Conservation (phyloP, 2,329 filamentous ascomycete genomes). For the Tolypocladium guangdongense region DNA sequence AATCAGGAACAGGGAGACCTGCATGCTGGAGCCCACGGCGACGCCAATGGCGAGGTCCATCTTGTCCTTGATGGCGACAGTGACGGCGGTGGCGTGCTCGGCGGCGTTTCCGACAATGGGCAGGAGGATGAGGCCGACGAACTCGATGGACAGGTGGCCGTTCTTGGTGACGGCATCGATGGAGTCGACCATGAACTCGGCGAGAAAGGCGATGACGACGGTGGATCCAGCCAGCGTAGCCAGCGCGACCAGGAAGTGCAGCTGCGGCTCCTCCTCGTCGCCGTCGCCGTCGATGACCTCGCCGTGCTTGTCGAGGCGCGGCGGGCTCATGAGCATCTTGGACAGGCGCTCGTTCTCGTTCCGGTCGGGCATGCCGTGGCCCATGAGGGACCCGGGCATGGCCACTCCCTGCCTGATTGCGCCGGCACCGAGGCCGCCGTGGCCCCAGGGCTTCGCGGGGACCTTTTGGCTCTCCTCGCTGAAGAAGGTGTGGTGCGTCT, state of each 20-base stretch:
- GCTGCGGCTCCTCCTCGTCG: conserved; percentile 55
- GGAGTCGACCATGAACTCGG: conserved; percentile 66
- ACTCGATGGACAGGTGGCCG: conserved; percentile 56
- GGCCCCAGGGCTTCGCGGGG: conserved; percentile 41
- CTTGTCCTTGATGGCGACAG: conserved; percentile 72
- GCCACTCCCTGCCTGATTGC: conserved; percentile 29
- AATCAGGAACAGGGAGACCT: conserved; percentile 70
- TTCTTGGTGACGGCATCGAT: conserved; percentile 56
- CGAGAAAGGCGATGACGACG: conserved; percentile 69
- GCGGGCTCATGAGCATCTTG: conserved; percentile 30
- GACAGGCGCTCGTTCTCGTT: conserved; percentile 34
- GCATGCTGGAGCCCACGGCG: conserved; percentile 69
- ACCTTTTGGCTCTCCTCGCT: conserved; percentile 71
- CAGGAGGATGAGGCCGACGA: conserved; percentile 69
- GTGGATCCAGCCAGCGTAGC: conserved; percentile 62
- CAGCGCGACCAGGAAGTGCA: conserved; percentile 63
- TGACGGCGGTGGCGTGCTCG: conserved; percentile 72
- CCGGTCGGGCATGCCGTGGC: conserved; percentile 19
- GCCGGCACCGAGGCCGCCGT: conserved; percentile 15
- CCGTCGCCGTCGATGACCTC: conserved; percentile 51
- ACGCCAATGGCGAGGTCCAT: conserved; percentile 78
- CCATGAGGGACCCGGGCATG: conserved; percentile 27
- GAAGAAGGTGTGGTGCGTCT: conserved; percentile 73
- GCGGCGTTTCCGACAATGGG: conserved; percentile 78
- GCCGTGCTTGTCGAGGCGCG: conserved; percentile 21